Base-by-base conservation (phyloP, 352 stramenopile species). In the Phytophthora nicotianae region DNA sequence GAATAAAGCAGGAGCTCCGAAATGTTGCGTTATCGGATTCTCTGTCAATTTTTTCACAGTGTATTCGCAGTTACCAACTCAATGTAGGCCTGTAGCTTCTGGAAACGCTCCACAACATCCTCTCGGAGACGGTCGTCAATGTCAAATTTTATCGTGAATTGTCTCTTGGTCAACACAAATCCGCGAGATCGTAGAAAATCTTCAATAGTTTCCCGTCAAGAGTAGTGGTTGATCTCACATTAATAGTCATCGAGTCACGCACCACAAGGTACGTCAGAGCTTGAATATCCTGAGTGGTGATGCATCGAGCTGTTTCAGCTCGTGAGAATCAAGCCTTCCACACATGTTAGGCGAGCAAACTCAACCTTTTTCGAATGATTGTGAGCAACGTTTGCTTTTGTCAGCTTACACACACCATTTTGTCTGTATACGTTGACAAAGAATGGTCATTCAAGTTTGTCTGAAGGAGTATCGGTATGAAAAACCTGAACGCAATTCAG, bases 321-420 rank as follows among this genome's bases (percentile, higher is more conserved):
- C 24, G 8, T 23, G 11, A n/a, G 7, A 48, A 49, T 11, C 3
- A 0, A 33, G 0, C 50, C 50, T 29, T 61, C 43, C 16, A 48
- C 38, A 29, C 4, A 51, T 1, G 43, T 33, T 14, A 19, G 2
- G 3, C 10, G n/a, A 0, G 42, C 50, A 9, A 50, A 50, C 0
- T 49, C 58, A 27, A 61, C 24, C 11, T n/a, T 5, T 23, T 61
- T 60, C 0, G 2, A 0, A 14, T 56, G 58, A 11, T 56, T 66
- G 11, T 56, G 50, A 0, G 42, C 41, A 20, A 56, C n/a, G 8
- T 61, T 66, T 0, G n/a, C 16, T 24, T 46, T 40, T 2, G 58
- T 61, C 1, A 61, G 9, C 5, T 61, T 66, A 33, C 35, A 55
- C 8, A 33, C 13, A 2, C 43, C 32, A 0, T 60, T 17, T 9